phyloP scores from a whole-genome alignment of 805 yeast genomes.

The Torulaspora delbrueckii region DNA sequence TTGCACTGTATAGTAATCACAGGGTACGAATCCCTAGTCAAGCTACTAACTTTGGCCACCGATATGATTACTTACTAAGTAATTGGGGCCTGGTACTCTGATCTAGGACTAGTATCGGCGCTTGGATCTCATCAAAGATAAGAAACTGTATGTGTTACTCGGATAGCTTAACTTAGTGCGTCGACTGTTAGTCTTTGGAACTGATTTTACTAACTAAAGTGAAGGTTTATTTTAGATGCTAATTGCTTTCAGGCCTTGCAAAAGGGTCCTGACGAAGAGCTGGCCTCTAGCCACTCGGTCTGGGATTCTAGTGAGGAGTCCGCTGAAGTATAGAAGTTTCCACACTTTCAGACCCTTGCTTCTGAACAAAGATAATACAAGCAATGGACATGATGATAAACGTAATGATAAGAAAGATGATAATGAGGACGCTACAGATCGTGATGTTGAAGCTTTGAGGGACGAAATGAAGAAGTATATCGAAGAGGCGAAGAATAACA shows the following conservation, averaged over 20 bases:
- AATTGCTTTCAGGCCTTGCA: constrained; percentile 9
- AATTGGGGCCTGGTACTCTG: neutral
- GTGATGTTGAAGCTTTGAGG: constrained; percentile 23
- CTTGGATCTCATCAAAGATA: neutral
- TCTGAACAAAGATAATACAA: constrained; percentile 8
- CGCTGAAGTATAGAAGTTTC: constrained; percentile 6
- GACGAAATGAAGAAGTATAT: constrained; percentile 25
- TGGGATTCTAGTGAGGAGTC: neutral
- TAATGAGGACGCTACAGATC: constrained; percentile 22
- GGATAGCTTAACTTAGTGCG: neutral
- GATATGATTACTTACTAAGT: neutral
- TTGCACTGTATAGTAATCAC: neutral
- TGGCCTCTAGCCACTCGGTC: neutral
- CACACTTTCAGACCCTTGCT: constrained; percentile 4
- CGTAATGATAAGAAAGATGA: constrained; percentile 2
- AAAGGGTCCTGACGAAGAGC: constrained; percentile 4
- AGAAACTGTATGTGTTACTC: neutral
- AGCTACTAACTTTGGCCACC: neutral
- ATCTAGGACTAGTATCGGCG: neutral
- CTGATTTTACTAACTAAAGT: neutral
- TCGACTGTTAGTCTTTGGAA: neutral
- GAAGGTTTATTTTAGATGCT: constrained; percentile 7
- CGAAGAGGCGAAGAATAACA: constrained; percentile 19
- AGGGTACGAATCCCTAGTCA: neutral
- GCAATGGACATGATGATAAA: neutral